These are phyloP conservation scores for Cinchona pubescens DNA, from an alignment of 257 asterid genomes.

Conservation along the genomic window DNA sequence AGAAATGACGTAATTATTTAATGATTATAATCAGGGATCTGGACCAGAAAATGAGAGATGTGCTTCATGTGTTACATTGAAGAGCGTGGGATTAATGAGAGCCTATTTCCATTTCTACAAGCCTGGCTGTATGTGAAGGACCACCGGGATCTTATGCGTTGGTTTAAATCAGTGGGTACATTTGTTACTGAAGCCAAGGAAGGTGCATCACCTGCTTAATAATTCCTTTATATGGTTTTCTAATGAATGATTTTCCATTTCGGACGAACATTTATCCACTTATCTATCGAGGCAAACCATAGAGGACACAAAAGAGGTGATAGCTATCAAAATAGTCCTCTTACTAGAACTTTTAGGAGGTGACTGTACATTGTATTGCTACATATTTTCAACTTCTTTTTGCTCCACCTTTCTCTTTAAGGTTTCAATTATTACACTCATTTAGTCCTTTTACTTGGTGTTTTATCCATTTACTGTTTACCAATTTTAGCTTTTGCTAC, in stretches of 20 bases:
- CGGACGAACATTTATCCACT: background rate
- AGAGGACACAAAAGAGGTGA: background rate
- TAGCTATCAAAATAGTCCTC: background rate
- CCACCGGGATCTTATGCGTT: conserved; percentile 56
- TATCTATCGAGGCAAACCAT: no score
- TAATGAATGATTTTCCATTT: background rate
- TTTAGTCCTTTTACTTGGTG: background rate
- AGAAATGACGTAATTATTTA: conserved; percentile 9
- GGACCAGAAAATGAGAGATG: conserved; percentile 63
- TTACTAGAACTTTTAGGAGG: background rate
- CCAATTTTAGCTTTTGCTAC: background rate
- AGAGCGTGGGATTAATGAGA: conserved; percentile 79
- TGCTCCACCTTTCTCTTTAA: background rate
- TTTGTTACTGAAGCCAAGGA: conserved; percentile 17
- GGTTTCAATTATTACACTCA: background rate
- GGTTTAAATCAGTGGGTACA: conserved; percentile 27
- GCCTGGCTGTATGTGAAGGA: conserved; percentile 99
- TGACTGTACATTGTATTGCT: background rate
- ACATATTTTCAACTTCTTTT: background rate
- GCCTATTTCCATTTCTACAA: conserved; percentile 79
- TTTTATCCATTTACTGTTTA: no score
- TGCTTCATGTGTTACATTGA: conserved; percentile 50
- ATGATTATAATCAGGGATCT: conserved; percentile 47
- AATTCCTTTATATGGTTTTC: background rate
- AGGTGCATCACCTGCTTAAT: conserved; percentile 17